Evolutionary conservation across 169 alveolate genomes (phyloP).

Genomic region (Eimeria tenella): DNA sequence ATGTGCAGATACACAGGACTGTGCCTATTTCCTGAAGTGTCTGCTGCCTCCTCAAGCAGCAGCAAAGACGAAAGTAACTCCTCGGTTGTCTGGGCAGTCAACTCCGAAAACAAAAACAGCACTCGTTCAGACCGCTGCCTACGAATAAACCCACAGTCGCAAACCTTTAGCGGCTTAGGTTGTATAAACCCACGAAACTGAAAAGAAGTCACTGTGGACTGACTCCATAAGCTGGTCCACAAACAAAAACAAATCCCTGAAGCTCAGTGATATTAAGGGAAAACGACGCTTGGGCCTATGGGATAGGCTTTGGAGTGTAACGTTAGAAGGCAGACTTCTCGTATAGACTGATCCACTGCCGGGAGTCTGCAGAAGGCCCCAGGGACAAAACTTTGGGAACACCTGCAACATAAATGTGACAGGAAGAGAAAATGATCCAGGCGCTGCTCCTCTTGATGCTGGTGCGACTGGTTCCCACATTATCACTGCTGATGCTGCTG

Average conservation of each 20-base stretch:
- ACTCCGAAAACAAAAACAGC: slow-evolving; percentile 7
- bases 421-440: background rate
- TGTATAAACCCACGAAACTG: no score
- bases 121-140: slow-evolving; percentile 23
- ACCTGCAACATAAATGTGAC: background rate
- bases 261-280: no score
- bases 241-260: no score
- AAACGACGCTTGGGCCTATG: background rate
- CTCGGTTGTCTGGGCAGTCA: background rate
- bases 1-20: slow-evolving; percentile 31
- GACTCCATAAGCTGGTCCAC: no score
- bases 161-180: background rate
- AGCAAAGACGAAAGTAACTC: background rate
- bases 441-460: background rate
- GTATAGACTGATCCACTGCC: slow-evolving; percentile 29
- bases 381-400: background rate
- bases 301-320: background rate
- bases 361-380: background rate
- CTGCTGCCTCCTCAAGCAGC: slow-evolving; percentile 52
- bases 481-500: slow-evolving; percentile 5
- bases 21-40: background rate
- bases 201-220: no score
- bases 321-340: background rate
- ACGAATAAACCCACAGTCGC: background rate
- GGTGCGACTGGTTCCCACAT: background rate